Evolutionary conservation across 305 asterid genomes (phyloP).

Genomic region (Fraxinus xanthoxyloides): DNA sequence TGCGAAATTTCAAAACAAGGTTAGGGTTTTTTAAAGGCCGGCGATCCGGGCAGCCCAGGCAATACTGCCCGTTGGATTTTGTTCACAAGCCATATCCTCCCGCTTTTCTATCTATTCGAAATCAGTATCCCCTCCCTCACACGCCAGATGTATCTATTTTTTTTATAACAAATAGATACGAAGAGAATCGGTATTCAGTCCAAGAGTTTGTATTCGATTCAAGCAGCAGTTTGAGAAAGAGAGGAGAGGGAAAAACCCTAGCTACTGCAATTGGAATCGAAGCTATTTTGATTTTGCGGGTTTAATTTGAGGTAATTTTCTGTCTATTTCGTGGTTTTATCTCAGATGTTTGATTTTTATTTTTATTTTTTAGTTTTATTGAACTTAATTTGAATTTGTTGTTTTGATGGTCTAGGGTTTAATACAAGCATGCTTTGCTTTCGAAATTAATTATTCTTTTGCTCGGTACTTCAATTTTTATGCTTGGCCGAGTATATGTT

Average conservation of each 20-base stretch:
- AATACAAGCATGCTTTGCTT: not conserved
- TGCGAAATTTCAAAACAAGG: not conserved
- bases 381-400: not conserved
- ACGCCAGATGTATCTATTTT: constrained; percentile 12
- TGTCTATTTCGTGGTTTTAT: constrained; percentile 13
- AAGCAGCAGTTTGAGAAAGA: not conserved
- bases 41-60: constrained; percentile 30
- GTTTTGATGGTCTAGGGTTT: constrained; percentile 11
- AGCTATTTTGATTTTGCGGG: not conserved
- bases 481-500: not conserved
- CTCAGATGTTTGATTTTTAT: not conserved
- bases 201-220: constrained; percentile 11
- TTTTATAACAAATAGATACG: not conserved
- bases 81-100: constrained; percentile 30
- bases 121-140: constrained; percentile 14
- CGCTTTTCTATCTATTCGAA: constrained; percentile 46
- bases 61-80: constrained; percentile 27
- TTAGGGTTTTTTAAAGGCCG: constrained; percentile 31
- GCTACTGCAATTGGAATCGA: constrained; percentile 20
- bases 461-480: not conserved
- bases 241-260: constrained; percentile 30
- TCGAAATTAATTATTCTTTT: not conserved
- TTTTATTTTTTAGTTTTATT: not conserved
- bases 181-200: constrained; percentile 1
- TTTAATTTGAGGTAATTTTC: constrained; percentile 8